Evolutionary conservation across 1,284 basidiomycete species (phyloP), one percentile per base, ranked within the genome.

Genomic region (Pisolithus thermaeus): DNA sequence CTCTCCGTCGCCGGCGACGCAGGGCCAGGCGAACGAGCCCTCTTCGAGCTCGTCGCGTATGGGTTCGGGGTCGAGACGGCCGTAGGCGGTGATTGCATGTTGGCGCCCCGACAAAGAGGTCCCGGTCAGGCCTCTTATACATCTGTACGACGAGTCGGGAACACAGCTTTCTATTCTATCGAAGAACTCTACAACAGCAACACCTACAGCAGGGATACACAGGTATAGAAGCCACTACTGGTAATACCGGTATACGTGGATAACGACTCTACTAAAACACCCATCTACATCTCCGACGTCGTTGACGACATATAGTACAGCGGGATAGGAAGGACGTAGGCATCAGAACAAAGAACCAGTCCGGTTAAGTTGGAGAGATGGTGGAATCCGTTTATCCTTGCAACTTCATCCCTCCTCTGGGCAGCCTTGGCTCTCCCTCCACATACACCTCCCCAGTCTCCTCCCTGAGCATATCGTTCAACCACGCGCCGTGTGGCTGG

Each of bases 401-500:
- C 61, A 83, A 66, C 41, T 79, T 64, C 51, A 82, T 61, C 8
- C 68, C 68, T 46, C 62, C 75, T 53, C 87, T 78, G 39, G 87
- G 87, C 57, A 90, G 68, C 61, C 73, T 78, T 22, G 87, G 82
- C 66, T 90, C 87, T 22, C 73, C 81, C 27, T 72, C 68, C 46
- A 66, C 66, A 64, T 90, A 90, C 8, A 71, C 74, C 65, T 88
- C 83, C 27, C 80, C 79, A 41, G 82, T 86, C 68, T 90, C 87
- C 59, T 79, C 74, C 38, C 87, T 76, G 56, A 87, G 67, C 70
- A 90, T 63, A 63, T 90, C 88, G 57, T 90, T 90, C 64, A 90
- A 65, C 88, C 88, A 90, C 49, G 81, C 81, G 38, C 88, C 88
- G 27, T 84, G 79, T 20, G 88, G 87, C 70, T 81, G 74, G 54